phyloP scores from a whole-genome alignment of 2,329 filamentous ascomycete species.

The Colletotrichum phormii region DNA sequence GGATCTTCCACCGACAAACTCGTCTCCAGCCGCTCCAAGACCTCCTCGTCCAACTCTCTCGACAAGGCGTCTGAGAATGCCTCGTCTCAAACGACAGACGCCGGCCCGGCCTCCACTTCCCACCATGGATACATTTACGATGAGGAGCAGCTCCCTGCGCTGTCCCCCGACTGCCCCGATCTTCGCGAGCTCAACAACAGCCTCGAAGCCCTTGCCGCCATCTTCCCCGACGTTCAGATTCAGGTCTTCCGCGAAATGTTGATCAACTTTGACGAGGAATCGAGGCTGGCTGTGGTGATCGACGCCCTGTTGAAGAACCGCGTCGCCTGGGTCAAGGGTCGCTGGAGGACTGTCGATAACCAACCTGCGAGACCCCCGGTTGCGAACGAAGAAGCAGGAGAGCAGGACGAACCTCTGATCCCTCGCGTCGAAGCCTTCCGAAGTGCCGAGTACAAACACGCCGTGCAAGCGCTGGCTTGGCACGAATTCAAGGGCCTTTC shows the following conservation, averaged over 20 bases:
- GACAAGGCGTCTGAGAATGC: neutral
- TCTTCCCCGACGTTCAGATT: conserved; percentile 85
- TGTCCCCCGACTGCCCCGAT: conserved; percentile 67
- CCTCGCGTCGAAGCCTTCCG: conserved; percentile 75
- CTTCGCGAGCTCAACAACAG: conserved; percentile 77
- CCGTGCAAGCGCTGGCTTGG: conserved; percentile 75
- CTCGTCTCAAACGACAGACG: neutral
- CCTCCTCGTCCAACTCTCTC: conserved; percentile 13
- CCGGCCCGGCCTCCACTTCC: conserved; percentile 45
- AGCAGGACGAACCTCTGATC: conserved; percentile 45
- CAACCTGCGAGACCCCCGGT: conserved; percentile 46
- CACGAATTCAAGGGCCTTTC: conserved; percentile 82
- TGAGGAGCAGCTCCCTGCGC: conserved; percentile 63
- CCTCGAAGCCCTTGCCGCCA: conserved; percentile 74
- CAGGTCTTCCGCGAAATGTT: conserved; percentile 89
- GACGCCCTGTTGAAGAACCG: conserved; percentile 81
- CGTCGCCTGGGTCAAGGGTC: conserved; percentile 76
- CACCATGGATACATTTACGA: conserved; percentile 64
- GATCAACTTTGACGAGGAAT: conserved; percentile 78
- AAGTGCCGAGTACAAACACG: conserved; percentile 73
- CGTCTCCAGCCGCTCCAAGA: conserved; percentile 15
- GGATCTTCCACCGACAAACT: conserved; percentile 34
- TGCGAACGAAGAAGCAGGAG: conserved; percentile 43
- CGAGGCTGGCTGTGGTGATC: conserved; percentile 79
- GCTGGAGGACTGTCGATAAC: conserved; percentile 63